These are phyloP conservation scores for Talaromyces wortmannii DNA, from an alignment of 495 filamentous ascomycete genomes.

Conservation along the genomic window DNA sequence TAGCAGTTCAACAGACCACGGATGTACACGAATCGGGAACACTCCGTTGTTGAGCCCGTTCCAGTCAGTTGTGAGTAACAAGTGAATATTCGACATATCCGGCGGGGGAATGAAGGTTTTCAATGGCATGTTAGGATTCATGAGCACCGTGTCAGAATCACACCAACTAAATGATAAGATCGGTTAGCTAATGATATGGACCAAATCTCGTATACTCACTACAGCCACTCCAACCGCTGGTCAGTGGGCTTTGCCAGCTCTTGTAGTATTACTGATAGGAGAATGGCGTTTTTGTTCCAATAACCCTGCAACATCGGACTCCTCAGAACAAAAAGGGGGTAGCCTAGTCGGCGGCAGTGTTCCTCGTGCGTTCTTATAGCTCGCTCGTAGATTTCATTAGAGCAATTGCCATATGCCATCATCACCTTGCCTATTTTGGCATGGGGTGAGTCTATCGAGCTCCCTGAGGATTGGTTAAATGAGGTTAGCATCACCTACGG, in stretches of 20 bases:
- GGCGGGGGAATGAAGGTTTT: conserved; percentile 44
- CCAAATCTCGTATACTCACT: conserved; percentile 19
- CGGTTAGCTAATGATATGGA: not conserved
- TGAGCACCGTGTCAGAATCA: conserved; percentile 44
- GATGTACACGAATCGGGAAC: conserved; percentile 41
- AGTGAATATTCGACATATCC: conserved; percentile 32
- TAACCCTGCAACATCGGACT: conserved; percentile 10
- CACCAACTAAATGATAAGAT: conserved; percentile 30
- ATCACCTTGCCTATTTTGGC: conserved; percentile 12
- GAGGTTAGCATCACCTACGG: too few species aligned
- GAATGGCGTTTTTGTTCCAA: conserved; percentile 44
- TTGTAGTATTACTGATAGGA: conserved; percentile 38
- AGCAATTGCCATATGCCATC: conserved; percentile 10
- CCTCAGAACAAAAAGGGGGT: conserved; percentile 10
- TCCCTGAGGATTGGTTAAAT: too few species aligned
- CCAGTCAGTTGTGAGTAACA: conserved; percentile 43
- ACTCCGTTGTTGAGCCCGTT: conserved; percentile 51
- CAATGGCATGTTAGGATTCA: conserved; percentile 46
- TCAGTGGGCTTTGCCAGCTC: conserved; percentile 41
- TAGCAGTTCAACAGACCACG: conserved; percentile 43
- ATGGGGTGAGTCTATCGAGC: not conserved
- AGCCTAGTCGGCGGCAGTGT: conserved; percentile 9
- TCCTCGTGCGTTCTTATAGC: conserved; percentile 12
- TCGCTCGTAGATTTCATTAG: conserved; percentile 9
- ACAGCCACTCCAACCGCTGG: conserved; percentile 42